Evolutionary conservation across 2,329 filamentous ascomycete species (phyloP), one percentile per base, ranked within the genome.

Genomic region (Diaporthe eres): DNA sequence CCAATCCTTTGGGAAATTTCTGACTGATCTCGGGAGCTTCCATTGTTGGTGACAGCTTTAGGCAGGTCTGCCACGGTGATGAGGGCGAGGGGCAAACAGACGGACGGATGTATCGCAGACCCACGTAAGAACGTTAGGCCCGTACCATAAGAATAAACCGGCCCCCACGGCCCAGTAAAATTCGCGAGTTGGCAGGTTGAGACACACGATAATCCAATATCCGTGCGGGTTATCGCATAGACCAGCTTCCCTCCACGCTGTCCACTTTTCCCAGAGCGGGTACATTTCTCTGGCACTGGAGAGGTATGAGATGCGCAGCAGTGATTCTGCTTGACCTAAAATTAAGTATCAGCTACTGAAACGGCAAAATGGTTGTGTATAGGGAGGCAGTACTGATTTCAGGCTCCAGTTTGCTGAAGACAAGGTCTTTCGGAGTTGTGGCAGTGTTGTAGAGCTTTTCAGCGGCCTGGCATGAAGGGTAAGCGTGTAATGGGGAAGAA

Each of bases 151-250:
- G 19, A 60, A 60, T 10, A 60, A 7, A 15, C 57, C 57, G 8
- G 10, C 22, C 31, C 57, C 57, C 34, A 37, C 19, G 12, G 57
- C 57, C 57, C 57, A 60, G 31, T 39, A 39, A 8, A 60, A 60
- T 25, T 60, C 57, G 34, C 57, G 57, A 39, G 57, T 60, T 34
- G 57, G 57, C 22, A 60, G 34, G 12, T 60, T 60, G 34, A 60
- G 57, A n/a, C 57, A 60, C 31, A 39, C 22, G 22, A 60, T 60
- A 39, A 10, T 39, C 57, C 31, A 60, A 8, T 22, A 39, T 39
- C 31, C 57, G 19, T 39, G 31, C 34, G 57, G 57, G 22, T 25
- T 37, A 12, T 60, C 31, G 19, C 57, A 60, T 8, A 25, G 2
- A 60, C 34, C 34, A 60, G 34, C 31, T 39, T 8, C 34, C 31